Percentiles rank a stretch among this genome's conserved stretches.
These are phyloP conservation scores for Quercus mongolica DNA, from an alignment of 306 rosid species.

Conservation along the genomic window DNA sequence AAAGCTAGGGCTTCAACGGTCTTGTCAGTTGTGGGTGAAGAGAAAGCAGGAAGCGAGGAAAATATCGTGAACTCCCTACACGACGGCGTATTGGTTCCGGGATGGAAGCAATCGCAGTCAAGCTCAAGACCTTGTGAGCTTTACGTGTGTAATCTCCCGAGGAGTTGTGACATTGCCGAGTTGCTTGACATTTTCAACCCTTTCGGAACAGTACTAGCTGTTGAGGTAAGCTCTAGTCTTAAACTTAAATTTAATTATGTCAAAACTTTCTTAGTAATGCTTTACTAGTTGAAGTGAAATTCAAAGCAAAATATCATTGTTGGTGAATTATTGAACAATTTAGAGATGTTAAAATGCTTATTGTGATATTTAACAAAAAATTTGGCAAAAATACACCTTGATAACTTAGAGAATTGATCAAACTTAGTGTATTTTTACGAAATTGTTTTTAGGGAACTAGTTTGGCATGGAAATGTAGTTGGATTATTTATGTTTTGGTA, in stretches of 20 bases:
- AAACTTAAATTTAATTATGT: too few species aligned
- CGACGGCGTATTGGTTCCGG: slow-evolving; percentile 19
- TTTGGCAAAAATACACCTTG: too few species aligned
- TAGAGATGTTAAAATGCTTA: not conserved
- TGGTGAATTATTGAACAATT: not conserved
- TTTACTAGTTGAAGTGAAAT: not conserved
- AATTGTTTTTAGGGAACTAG: too few species aligned
- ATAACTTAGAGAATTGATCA: too few species aligned
- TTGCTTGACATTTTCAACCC: slow-evolving; percentile 51
- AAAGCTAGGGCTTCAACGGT: slow-evolving; percentile 16
- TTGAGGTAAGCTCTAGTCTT: slow-evolving; percentile 30
- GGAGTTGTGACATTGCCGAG: slow-evolving; percentile 46
- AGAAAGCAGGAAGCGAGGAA: not conserved
- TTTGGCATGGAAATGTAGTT: not conserved
- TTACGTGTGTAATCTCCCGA: slow-evolving; percentile 66
- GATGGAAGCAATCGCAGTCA: slow-evolving; percentile 3
- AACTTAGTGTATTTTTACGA: too few species aligned
- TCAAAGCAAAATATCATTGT: not conserved
- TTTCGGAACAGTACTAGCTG: slow-evolving; percentile 50
- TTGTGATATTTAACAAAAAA: not conserved
- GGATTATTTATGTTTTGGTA: not conserved
- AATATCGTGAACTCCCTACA: not conserved
- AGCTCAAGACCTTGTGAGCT: slow-evolving; percentile 44
- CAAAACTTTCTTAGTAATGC: not conserved
- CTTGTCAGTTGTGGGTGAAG: slow-evolving; percentile 26